These are phyloP conservation scores for Claviceps quebecensis DNA, from an alignment of 2,329 filamentous ascomycete species.

Conservation along the genomic window DNA sequence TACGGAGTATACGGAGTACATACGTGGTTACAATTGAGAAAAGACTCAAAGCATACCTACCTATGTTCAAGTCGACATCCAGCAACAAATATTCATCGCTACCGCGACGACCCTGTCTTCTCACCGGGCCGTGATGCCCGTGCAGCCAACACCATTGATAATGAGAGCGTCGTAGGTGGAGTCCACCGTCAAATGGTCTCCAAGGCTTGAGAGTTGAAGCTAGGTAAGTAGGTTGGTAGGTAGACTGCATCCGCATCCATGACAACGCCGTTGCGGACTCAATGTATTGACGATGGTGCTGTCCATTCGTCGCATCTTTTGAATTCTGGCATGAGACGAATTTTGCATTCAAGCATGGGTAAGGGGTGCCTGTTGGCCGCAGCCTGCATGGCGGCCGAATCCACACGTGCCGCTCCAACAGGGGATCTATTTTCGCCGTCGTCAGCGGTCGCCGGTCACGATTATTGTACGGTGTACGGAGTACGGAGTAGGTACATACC, in stretches of 20 bases:
- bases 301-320: neutral
- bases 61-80: too few relatives aligned
- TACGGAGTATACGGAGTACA: too few relatives aligned
- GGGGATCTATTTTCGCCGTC: neutral
- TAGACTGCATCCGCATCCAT: neutral
- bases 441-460: neutral
- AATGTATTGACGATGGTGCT: neutral
- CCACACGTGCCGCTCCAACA: neutral
- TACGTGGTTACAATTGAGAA: too few relatives aligned
- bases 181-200: neutral
- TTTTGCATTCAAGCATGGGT: neutral
- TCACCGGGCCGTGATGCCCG: too few relatives aligned
- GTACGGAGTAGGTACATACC: too few relatives aligned
- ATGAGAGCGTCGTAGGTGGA: neutral
- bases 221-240: neutral
- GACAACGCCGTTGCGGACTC: neutral
- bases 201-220: neutral
- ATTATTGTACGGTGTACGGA: too few relatives aligned
- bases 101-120: too few relatives aligned
- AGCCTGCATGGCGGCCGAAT: constrained; percentile 4
- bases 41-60: too few relatives aligned
- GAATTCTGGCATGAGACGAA: too few relatives aligned
- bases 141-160: too few relatives aligned
- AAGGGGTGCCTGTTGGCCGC: neutral
- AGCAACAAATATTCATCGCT: too few relatives aligned